A percentile compares a stretch with the other conserved stretches of the same genome.
Conservation (phyloP, 352 stramenopile species). For the Blastocystis sp. region DNA sequence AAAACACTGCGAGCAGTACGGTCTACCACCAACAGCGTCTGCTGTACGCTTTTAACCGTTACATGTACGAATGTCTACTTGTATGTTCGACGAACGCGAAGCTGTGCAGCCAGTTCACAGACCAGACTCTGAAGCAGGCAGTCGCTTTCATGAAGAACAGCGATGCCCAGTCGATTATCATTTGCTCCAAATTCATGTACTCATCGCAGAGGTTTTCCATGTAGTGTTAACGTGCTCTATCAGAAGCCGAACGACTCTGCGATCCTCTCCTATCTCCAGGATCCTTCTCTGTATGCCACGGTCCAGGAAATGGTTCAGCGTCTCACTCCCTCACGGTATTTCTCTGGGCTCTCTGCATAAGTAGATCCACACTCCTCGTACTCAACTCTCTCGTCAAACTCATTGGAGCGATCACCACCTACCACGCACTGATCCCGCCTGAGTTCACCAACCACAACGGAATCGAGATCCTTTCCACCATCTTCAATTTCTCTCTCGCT, state of each 20-base stretch:
- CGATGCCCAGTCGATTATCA: not conserved
- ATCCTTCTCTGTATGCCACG: not conserved
- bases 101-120: not conserved
- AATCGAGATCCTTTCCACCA: constrained; percentile 26
- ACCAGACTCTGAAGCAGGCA: not conserved
- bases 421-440: not conserved
- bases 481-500: constrained; percentile 46
- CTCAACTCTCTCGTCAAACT: not conserved
- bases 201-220: not conserved
- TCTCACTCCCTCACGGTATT: not conserved
- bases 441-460: constrained; percentile 35
- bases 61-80: constrained; percentile 2
- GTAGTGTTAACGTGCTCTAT: not conserved
- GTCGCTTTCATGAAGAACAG: not conserved
- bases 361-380: not conserved
- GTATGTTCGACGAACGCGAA: not conserved
- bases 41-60: not conserved
- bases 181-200: constrained; percentile 22
- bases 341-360: not conserved
- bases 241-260: not conserved
- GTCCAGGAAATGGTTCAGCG: not conserved
- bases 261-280: not conserved
- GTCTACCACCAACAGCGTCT: constrained; percentile 7
- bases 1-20: not conserved
- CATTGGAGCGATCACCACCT: not conserved